phyloP scores from a whole-genome alignment of 192 early-diverging fungal genomes.

The Chytriomyces sp. region DNA sequence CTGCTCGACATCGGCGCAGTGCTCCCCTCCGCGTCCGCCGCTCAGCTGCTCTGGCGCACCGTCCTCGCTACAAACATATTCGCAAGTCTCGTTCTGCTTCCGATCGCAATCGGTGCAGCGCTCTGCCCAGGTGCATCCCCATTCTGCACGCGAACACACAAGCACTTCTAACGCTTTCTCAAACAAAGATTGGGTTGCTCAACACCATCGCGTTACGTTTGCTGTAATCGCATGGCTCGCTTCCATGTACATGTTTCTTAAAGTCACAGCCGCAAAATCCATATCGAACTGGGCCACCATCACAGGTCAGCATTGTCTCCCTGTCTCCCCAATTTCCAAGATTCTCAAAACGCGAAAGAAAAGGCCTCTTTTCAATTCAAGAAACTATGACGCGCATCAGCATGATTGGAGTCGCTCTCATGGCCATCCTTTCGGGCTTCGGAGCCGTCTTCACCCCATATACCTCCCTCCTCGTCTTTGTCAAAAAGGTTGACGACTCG shows the following conservation, averaged over 20 bases:
- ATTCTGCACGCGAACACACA: not conserved
- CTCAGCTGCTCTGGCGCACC: not conserved
- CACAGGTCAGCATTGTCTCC: not conserved
- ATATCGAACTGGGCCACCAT: not conserved
- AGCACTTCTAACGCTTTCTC: not conserved
- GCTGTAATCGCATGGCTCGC: not conserved
- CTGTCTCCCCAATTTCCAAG: too few species aligned
- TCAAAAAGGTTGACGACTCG: slow-evolving; percentile 52
- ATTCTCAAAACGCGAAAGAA: not conserved
- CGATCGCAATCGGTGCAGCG: not conserved
- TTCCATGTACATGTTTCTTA: not conserved
- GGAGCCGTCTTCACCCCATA: slow-evolving; percentile 93
- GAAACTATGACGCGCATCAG: slow-evolving; percentile 80
- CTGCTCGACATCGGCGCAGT: not conserved
- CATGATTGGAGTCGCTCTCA: slow-evolving; percentile 89
- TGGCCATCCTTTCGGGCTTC: slow-evolving; percentile 91
- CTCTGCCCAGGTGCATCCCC: not conserved
- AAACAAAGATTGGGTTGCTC: not conserved
- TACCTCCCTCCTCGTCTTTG: slow-evolving; percentile 79
- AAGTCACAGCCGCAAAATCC: not conserved
- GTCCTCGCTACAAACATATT: not conserved
- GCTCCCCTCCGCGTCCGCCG: not conserved
- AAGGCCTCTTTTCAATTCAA: slow-evolving; percentile 36
- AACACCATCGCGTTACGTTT: not conserved
- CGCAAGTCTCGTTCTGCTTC: not conserved